These are phyloP conservation scores for Alternaria rosae DNA, from an alignment of 2,329 filamentous ascomycete genomes.

Conservation along the genomic window DNA sequence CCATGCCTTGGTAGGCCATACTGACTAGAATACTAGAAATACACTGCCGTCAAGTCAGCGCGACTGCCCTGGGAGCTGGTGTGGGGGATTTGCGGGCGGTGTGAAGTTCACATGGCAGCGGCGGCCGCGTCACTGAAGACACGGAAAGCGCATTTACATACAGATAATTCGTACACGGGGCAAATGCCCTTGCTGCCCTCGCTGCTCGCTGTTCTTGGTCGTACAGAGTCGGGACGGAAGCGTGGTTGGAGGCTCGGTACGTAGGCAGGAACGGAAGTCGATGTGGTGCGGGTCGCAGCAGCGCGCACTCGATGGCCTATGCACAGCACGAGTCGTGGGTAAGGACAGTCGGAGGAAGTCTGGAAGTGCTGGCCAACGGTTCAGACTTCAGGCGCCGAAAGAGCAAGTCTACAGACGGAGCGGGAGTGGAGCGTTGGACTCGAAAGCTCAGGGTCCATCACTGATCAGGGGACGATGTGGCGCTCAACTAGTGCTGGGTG, in stretches of 20 bases:
- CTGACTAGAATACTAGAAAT: constrained; percentile 45
- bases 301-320: constrained; percentile 15
- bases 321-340: constrained; percentile 17
- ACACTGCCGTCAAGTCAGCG: constrained; percentile 47
- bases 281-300: constrained; percentile 14
- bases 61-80: constrained; percentile 24
- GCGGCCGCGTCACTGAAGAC: constrained; percentile 20
- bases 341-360: constrained; percentile 12
- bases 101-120: constrained; percentile 32
- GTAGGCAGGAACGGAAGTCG: constrained; percentile 13
- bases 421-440: constrained; percentile 19
- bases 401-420: constrained; percentile 10
- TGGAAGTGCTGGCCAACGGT: constrained; percentile 15
- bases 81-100: constrained; percentile 48
- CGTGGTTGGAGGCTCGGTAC: constrained; percentile 19
- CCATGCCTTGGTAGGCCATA: constrained; percentile 72
- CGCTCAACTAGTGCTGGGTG: constrained; percentile 14
- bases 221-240: constrained; percentile 18
- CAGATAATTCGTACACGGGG: constrained; percentile 41
- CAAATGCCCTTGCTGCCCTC: constrained; percentile 31
- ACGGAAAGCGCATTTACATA: constrained; percentile 25
- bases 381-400: constrained; percentile 15
- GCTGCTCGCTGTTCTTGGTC: constrained; percentile 23
- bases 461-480: constrained; percentile 16
- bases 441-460: constrained; percentile 17